phyloP scores from a whole-genome alignment of 352 stramenopile genomes.

The Phytophthora ohioensis region DNA sequence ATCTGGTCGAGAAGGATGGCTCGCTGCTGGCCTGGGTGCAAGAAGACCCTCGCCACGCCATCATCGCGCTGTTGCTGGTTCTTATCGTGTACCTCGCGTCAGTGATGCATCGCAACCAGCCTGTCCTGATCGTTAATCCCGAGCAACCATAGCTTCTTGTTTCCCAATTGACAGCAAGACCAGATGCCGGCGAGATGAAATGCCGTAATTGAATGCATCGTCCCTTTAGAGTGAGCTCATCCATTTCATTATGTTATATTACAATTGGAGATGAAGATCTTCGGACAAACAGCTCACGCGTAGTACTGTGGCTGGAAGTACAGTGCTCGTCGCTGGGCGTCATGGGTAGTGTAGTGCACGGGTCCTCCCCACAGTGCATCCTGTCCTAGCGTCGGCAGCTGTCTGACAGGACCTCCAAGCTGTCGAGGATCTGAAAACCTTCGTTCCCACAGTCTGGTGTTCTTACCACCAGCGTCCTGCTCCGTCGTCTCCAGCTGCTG shows the following conservation, averaged over 20 bases:
- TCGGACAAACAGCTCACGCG: slow-evolving; percentile 35
- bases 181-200: slow-evolving; percentile 15
- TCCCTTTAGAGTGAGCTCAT: slow-evolving; percentile 17
- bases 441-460: slow-evolving; percentile 49
- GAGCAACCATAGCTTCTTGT: slow-evolving; percentile 23
- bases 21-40: slow-evolving; percentile 75
- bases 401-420: slow-evolving; percentile 5
- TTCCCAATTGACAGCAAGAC: neutral
- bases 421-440: slow-evolving; percentile 26
- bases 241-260: slow-evolving; percentile 21
- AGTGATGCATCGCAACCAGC: slow-evolving; percentile 37
- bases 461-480: slow-evolving; percentile 12
- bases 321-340: slow-evolving; percentile 32
- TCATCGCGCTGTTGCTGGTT: slow-evolving; percentile 64
- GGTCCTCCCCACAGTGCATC: slow-evolving; percentile 53
- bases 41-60: slow-evolving; percentile 72
- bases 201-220: slow-evolving; percentile 28
- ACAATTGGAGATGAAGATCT: slow-evolving; percentile 46
- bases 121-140: slow-evolving; percentile 2
- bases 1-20: slow-evolving; percentile 61
- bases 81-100: slow-evolving; percentile 72
- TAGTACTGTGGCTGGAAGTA: slow-evolving; percentile 50
- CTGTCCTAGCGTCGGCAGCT: slow-evolving; percentile 48
- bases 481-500: slow-evolving; percentile 16
- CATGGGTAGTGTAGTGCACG: slow-evolving; percentile 34